Conservation (phyloP, 2,329 filamentous ascomycete genomes). For the Exophiala sideris region DNA sequence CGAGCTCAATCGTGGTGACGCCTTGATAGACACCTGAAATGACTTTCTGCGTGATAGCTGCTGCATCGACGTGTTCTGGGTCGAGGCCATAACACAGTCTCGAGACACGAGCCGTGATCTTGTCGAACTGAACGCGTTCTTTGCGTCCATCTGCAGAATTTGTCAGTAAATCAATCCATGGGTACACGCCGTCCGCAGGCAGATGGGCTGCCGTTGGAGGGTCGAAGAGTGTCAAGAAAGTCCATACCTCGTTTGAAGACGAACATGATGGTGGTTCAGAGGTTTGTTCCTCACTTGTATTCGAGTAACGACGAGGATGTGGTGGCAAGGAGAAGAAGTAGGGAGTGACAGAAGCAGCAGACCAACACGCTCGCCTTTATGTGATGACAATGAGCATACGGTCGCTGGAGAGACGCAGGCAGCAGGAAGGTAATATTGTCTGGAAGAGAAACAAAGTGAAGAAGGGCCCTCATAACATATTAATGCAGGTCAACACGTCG, state of each 20-base stretch:
- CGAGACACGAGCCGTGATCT: conserved; percentile 98
- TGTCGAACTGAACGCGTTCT: conserved; percentile 99
- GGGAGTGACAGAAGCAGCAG: not conserved
- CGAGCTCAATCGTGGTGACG: conserved; percentile 92
- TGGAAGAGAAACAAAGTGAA: conserved; percentile 6
- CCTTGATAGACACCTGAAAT: conserved; percentile 99
- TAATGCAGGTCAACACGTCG: conserved; percentile 8
- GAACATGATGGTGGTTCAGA: conserved; percentile 46
- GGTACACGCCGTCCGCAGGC: not conserved
- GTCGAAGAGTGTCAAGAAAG: conserved; percentile 14
- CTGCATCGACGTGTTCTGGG: conserved; percentile 91
- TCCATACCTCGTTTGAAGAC: conserved; percentile 61
- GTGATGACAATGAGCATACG: conserved; percentile 2
- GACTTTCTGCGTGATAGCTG: conserved; percentile 98
- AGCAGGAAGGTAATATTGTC: conserved; percentile 8
- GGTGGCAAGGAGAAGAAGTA: not conserved
- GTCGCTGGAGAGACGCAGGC: conserved; percentile 19
- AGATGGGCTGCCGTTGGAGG: conserved; percentile 14
- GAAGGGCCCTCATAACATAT: conserved; percentile 7
- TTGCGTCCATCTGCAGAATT: conserved; percentile 81
- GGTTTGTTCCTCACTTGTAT: not conserved
- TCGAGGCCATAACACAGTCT: conserved; percentile 97
- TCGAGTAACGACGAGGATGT: conserved; percentile 1
- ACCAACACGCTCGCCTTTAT: conserved; percentile 10
- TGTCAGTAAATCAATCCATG: conserved; percentile 16